Conservation (phyloP, 306 rosid species). For the Cyamopsis tetragonoloba region DNA sequence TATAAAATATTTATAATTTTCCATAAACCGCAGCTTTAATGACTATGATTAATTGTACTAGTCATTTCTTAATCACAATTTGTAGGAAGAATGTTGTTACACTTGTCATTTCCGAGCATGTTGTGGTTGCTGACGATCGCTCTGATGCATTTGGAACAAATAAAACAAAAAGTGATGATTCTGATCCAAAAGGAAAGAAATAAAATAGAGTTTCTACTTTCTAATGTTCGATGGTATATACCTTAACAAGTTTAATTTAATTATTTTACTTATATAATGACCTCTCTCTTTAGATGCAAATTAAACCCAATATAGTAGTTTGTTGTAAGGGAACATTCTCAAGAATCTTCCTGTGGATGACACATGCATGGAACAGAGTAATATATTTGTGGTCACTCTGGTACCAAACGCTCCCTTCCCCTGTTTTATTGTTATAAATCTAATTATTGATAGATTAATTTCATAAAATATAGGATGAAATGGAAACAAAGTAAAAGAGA, state of each 20-base stretch:
- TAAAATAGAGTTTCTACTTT: not conserved
- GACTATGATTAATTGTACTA: not conserved
- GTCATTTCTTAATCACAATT: not conserved
- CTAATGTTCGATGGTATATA: no score
- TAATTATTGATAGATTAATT: not conserved
- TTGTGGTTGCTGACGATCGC: not conserved
- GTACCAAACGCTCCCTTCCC: not conserved
- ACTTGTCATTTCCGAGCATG: not conserved
- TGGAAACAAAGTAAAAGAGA: not conserved
- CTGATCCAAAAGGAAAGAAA: not conserved
- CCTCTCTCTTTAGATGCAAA: not conserved
- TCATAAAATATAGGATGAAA: not conserved
- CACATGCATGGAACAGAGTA: constrained; percentile 18
- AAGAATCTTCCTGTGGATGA: constrained; percentile 21
- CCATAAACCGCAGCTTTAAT: not conserved
- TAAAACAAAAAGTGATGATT: not conserved
- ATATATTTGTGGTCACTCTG: not conserved
- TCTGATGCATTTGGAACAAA: not conserved
- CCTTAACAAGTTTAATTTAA: no score
- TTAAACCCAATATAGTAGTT: not conserved
- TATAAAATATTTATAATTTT: not conserved
- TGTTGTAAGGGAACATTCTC: constrained; percentile 24
- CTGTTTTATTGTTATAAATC: not conserved
- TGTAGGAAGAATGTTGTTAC: not conserved
- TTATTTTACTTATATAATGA: not conserved